Conservation (phyloP, 176 grass and related monocot genomes). For the Juncus effusus region DNA sequence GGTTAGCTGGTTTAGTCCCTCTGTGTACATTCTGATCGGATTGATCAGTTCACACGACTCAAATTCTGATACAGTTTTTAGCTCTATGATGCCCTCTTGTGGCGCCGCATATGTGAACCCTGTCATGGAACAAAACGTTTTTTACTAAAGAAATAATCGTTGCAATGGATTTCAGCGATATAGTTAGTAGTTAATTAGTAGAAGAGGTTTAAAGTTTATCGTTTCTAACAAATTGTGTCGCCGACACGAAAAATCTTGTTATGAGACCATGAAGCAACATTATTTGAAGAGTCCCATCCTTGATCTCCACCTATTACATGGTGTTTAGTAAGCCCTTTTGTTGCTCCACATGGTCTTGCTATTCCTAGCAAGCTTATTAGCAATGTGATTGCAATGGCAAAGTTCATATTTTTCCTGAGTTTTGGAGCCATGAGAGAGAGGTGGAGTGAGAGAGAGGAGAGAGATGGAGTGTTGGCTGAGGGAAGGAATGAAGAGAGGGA, state of each 20-base stretch:
- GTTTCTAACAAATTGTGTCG: conserved; percentile 35
- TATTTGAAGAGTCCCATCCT: conserved; percentile 29
- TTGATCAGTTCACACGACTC: conserved; percentile 24
- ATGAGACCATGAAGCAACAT: conserved; percentile 34
- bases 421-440: neutral
- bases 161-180: too few relatives aligned
- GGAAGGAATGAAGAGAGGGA: conserved; percentile 10
- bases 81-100: conserved; percentile 26
- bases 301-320: conserved; percentile 55
- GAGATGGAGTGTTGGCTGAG: conserved; percentile 19
- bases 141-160: neutral
- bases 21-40: conserved; percentile 40
- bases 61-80: conserved; percentile 29
- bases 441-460: neutral
- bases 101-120: conserved; percentile 37
- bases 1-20: conserved; percentile 32
- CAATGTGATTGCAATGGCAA: conserved; percentile 11
- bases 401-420: conserved; percentile 4
- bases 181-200: too few relatives aligned
- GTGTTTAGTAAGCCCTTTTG: conserved; percentile 7
- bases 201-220: neutral
- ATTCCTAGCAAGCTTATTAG: neutral
- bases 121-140: conserved; percentile 1
- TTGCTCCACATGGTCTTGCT: neutral
- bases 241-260: conserved; percentile 29